Conservation (phyloP, 1,284 basidiomycete species). For the Cerioporus squamosus region DNA sequence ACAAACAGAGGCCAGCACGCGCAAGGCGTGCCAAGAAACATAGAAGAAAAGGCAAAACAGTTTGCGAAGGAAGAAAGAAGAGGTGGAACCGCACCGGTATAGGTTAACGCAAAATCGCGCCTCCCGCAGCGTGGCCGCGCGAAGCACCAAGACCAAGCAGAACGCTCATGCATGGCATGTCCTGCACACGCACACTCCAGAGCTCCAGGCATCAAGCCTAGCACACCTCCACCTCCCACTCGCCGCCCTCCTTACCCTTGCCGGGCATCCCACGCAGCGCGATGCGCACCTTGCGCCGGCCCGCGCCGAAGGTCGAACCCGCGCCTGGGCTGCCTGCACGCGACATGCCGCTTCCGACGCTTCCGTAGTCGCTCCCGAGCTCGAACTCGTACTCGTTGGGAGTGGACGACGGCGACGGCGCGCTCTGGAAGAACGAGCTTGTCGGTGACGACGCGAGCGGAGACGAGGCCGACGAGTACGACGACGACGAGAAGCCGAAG, state of each 20-base stretch:
- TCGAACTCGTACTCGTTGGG: slow-evolving; percentile 30
- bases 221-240: slow-evolving; percentile 74
- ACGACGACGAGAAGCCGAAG: slow-evolving; percentile 38
- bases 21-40: background rate
- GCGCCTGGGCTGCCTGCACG: slow-evolving; percentile 26
- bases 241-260: slow-evolving; percentile 64
- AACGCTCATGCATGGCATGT: background rate
- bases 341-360: slow-evolving; percentile 25
- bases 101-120: slow-evolving; percentile 24
- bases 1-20: background rate
- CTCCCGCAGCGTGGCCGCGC: slow-evolving; percentile 14
- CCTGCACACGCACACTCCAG: background rate
- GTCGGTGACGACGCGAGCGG: slow-evolving; percentile 17
- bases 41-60: background rate
- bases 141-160: slow-evolving; percentile 2
- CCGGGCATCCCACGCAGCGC: slow-evolving; percentile 66
- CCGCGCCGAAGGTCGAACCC: slow-evolving; percentile 18
- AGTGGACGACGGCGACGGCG: slow-evolving; percentile 32
- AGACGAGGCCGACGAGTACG: slow-evolving; percentile 30
- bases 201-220: slow-evolving; percentile 39
- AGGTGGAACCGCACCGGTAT: slow-evolving; percentile 23
- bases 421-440: slow-evolving; percentile 17
- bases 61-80: background rate
- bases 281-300: slow-evolving; percentile 56
- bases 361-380: slow-evolving; percentile 31